Percentiles rank a stretch among this genome's conserved stretches.
phyloP scores from a whole-genome alignment of 805 yeast genomes.

The Saturnispora diversa region DNA sequence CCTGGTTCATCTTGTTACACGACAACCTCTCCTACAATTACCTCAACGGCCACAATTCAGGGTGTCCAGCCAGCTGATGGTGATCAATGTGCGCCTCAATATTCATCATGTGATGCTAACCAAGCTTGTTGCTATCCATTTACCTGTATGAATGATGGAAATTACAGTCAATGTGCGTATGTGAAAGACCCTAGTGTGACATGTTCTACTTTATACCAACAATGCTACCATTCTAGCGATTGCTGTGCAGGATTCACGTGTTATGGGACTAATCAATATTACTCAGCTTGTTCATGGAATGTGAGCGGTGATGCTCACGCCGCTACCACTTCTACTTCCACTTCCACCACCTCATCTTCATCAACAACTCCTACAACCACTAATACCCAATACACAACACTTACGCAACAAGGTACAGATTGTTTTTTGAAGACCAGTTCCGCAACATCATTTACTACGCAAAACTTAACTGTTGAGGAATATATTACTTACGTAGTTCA shows the following conservation, averaged over 20 bases:
- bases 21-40: constrained; percentile 2
- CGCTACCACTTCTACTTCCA: constrained; percentile 6
- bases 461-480: background rate
- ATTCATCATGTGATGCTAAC: background rate
- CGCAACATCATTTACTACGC: background rate
- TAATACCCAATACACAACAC: background rate
- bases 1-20: constrained; percentile 4
- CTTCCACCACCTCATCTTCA: constrained; percentile 4
- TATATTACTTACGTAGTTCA: background rate
- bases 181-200: no score
- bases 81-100: no score
- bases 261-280: no score
- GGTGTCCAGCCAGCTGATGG: no score
- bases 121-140: background rate
- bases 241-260: constrained; percentile 1
- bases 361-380: background rate
- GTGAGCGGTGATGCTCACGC: no score
- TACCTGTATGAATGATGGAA: background rate
- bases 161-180: background rate
- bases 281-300: no score
- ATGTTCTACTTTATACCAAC: background rate
- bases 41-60: no score
- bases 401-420: background rate
- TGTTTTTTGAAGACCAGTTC: background rate
- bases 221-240: background rate